phyloP scores from a whole-genome alignment of 768 basidiomycete genomes.

The Lactifluus subvellereus region DNA sequence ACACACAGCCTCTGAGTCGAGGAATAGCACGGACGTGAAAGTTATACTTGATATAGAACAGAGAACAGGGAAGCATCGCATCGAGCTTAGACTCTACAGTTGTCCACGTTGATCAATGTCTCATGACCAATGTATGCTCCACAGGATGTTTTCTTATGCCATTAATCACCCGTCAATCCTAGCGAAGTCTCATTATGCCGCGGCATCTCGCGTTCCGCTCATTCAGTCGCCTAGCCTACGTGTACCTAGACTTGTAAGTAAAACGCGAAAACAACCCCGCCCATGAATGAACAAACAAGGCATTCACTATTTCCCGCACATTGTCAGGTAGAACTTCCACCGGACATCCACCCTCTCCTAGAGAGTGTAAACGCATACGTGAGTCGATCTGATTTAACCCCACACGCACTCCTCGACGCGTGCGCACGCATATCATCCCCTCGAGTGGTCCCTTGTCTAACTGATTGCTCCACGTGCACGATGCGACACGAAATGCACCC shows the following conservation, averaged over 20 bases:
- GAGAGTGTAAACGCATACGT: conserved; percentile 89
- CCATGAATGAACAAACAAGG: background rate
- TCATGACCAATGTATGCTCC: conserved; percentile 14
- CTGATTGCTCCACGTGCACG: background rate
- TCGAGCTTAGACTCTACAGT: background rate
- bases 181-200: conserved; percentile 65
- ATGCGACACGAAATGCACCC: background rate
- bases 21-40: no score
- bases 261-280: background rate
- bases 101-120: conserved; percentile 1
- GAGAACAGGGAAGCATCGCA: no score
- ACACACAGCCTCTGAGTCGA: no score
- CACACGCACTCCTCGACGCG: background rate
- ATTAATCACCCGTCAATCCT: background rate
- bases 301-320: background rate
- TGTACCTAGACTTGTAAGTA: conserved; percentile 68
- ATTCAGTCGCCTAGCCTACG: conserved; percentile 91
- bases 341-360: conserved; percentile 91
- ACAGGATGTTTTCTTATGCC: background rate
- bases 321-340: conserved; percentile 72
- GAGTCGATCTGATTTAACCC: conserved; percentile 25
- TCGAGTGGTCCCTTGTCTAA: background rate
- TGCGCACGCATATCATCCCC: background rate
- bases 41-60: no score
- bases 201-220: conserved; percentile 70